A percentile compares a stretch with the other conserved stretches of the same genome.
phyloP scores from a whole-genome alignment of 2,329 filamentous ascomycete genomes.

The Xylaria sp. region DNA sequence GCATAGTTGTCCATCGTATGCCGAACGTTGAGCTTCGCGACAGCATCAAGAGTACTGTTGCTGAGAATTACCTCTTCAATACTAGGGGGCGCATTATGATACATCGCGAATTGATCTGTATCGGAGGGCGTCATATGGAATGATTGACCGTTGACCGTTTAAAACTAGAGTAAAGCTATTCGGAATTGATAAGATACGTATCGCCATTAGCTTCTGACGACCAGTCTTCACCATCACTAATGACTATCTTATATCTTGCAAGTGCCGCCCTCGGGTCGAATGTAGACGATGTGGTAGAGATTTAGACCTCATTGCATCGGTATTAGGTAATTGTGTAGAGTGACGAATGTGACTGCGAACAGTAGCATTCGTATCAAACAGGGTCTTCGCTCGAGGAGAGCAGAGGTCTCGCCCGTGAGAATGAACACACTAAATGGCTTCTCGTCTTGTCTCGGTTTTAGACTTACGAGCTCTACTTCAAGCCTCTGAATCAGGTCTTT shows the following conservation, averaged over 20 bases:
- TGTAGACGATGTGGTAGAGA: background rate
- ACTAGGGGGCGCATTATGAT: background rate
- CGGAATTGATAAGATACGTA: constrained; percentile 43
- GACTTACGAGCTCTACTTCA: constrained; percentile 45
- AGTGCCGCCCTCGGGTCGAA: constrained; percentile 1
- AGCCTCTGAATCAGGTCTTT: constrained; percentile 56
- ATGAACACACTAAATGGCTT: constrained; percentile 12
- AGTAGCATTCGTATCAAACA: constrained; percentile 17
- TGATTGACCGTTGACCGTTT: constrained; percentile 40
- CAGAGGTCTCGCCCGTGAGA: constrained; percentile 7
- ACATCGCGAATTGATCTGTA: constrained; percentile 10
- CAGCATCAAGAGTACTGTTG: constrained; percentile 13
- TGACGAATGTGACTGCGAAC: constrained; percentile 10
- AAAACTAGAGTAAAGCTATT: constrained; percentile 43
- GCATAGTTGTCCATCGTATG: background rate
- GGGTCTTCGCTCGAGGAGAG: constrained; percentile 14
- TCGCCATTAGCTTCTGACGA: constrained; percentile 6
- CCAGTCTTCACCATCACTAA: constrained; percentile 19
- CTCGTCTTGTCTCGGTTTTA: background rate
- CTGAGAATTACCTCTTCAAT: constrained; percentile 19
- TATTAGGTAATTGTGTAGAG: constrained; percentile 9
- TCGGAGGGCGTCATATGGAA: background rate
- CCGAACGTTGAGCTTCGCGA: constrained; percentile 13
- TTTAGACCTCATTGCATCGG: constrained; percentile 11
- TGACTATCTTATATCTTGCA: constrained; percentile 2